phyloP scores from a whole-genome alignment of 2,329 filamentous ascomycete genomes.

The Calonectria hongkongensis region DNA sequence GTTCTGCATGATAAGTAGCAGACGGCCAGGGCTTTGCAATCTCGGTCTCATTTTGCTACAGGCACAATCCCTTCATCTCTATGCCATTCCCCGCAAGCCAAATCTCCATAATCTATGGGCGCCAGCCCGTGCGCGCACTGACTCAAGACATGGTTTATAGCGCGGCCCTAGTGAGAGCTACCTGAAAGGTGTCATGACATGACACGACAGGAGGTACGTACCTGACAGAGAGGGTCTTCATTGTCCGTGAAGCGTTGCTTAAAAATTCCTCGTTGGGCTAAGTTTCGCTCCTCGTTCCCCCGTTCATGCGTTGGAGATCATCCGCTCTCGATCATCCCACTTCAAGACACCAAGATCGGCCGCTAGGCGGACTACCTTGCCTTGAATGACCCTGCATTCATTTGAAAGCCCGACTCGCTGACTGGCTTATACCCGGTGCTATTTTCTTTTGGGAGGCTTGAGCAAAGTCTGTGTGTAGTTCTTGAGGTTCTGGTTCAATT shows the following conservation, averaged over 20 bases:
- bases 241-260: too few relatives aligned
- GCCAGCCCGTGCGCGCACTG: not conserved
- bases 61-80: not conserved
- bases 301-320: not conserved
- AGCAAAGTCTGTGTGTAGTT: not conserved
- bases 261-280: too few relatives aligned
- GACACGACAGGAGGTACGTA: too few relatives aligned
- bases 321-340: not conserved
- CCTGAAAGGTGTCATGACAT: not conserved
- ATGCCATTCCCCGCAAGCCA: not conserved
- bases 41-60: not conserved
- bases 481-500: conserved; percentile 1
- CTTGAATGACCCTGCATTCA: not conserved
- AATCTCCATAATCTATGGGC: not conserved
- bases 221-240: too few relatives aligned
- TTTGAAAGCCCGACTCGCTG: not conserved
- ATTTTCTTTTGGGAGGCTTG: too few relatives aligned
- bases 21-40: not conserved
- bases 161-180: not conserved
- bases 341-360: not conserved
- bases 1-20: too few relatives aligned
- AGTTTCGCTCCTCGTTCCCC: not conserved
- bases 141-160: not conserved
- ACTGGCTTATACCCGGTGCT: not conserved
- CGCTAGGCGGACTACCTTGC: not conserved